Percentiles rank a stretch among this genome's conserved stretches.
Evolutionary conservation across 352 stramenopile genomes (phyloP).

Genomic region (Phytophthora ohioensis): DNA sequence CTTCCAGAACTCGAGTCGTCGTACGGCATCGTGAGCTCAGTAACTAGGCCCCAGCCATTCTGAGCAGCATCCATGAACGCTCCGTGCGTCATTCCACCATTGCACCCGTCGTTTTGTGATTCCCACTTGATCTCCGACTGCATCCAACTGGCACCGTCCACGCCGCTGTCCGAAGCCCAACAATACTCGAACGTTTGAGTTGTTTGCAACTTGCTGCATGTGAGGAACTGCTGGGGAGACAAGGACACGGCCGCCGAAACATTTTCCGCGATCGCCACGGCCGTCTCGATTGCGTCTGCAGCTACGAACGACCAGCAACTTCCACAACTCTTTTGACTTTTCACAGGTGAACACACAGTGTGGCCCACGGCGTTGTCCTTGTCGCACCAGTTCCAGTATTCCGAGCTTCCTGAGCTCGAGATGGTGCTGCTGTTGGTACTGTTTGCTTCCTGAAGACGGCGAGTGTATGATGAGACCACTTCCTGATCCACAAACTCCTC

Average conservation of each 20-base stretch:
- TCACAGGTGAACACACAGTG: conserved; percentile 76
- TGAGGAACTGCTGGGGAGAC: conserved; percentile 82
- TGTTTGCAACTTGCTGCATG: conserved; percentile 69
- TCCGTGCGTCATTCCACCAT: conserved; percentile 86
- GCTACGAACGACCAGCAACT: conserved; percentile 87
- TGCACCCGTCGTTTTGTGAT: conserved; percentile 77
- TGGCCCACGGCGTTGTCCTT: conserved; percentile 61
- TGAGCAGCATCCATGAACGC: conserved; percentile 80
- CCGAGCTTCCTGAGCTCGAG: conserved; percentile 30
- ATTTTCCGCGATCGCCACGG: conserved; percentile 74
- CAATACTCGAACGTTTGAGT: conserved; percentile 85
- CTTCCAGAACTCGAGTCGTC: conserved; percentile 53
- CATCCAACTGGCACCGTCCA: conserved; percentile 68
- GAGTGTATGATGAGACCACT: conserved; percentile 40
- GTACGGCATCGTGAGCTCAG: conserved; percentile 81
- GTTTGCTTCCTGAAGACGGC: conserved; percentile 39
- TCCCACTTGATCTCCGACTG: conserved; percentile 77
- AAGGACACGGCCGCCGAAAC: conserved; percentile 63
- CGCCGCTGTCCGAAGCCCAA: conserved; percentile 61
- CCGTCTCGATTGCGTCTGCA: conserved; percentile 82
- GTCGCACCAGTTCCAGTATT: conserved; percentile 81
- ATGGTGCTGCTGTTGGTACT: conserved; percentile 33
- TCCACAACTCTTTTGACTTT: conserved; percentile 84
- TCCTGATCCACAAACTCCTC: conserved; percentile 72
- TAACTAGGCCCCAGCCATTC: conserved; percentile 69